Percentiles rank a stretch among this genome's conserved stretches.
Evolutionary conservation across 176 grass and related monocot species (phyloP).

Genomic region (Pharus latifolius): DNA sequence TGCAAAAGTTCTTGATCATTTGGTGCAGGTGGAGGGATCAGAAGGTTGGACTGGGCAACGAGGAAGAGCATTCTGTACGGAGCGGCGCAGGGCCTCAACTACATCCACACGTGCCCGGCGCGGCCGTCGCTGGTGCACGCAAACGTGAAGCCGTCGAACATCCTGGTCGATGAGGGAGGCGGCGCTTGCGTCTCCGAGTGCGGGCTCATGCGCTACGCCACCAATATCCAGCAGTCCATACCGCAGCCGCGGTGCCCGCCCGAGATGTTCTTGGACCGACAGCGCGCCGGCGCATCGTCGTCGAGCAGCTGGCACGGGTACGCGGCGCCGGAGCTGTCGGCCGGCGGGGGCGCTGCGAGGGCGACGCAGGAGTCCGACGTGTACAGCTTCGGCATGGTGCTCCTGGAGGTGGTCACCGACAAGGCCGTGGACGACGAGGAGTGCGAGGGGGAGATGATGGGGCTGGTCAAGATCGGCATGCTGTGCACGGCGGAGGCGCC

Average conservation of each 20-base stretch:
- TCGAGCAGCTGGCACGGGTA: slow-evolving; percentile 27
- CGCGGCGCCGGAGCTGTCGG: slow-evolving; percentile 53
- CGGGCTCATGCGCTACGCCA: slow-evolving; percentile 52
- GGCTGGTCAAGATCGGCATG: slow-evolving; percentile 60
- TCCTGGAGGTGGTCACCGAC: slow-evolving; percentile 39
- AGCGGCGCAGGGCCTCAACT: slow-evolving; percentile 47
- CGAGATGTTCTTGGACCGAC: slow-evolving; percentile 13
- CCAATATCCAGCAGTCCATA: slow-evolving; percentile 23
- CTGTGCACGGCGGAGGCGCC: slow-evolving; percentile 54
- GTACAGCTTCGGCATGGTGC: slow-evolving; percentile 25
- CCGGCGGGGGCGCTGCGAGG: background rate
- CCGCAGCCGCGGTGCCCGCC: slow-evolving; percentile 9
- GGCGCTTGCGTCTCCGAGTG: slow-evolving; percentile 59
- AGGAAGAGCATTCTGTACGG: slow-evolving; percentile 47
- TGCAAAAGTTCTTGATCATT: background rate
- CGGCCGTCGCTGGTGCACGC: slow-evolving; percentile 45
- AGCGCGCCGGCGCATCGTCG: background rate
- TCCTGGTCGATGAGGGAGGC: slow-evolving; percentile 63
- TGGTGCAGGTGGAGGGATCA: background rate
- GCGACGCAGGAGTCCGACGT: slow-evolving; percentile 58
- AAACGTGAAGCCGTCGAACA: slow-evolving; percentile 76
- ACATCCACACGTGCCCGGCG: slow-evolving; percentile 57
- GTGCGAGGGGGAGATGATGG: slow-evolving; percentile 37
- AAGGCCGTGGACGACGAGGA: slow-evolving; percentile 14
- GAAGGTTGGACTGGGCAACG: slow-evolving; percentile 32